Conservation (phyloP, 768 basidiomycete genomes). For the Amanita phalloides region DNA sequence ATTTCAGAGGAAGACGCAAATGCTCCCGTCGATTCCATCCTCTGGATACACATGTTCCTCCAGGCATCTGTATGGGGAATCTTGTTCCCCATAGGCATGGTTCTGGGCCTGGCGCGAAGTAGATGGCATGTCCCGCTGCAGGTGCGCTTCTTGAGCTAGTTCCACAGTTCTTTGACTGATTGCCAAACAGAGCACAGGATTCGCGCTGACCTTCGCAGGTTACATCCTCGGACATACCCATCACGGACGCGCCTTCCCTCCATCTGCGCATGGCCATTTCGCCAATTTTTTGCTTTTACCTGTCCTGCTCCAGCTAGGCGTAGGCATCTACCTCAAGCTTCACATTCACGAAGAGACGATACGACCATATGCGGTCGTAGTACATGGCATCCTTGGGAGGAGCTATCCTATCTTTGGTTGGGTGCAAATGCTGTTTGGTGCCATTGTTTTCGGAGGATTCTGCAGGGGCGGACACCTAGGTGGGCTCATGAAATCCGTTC, state of each 20-base stretch:
- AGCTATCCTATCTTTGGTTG: constrained; percentile 78
- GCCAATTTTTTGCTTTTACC: constrained; percentile 58
- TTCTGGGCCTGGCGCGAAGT: constrained; percentile 64
- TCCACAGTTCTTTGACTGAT: neutral
- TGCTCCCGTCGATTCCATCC: constrained; percentile 63
- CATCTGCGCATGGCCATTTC: constrained; percentile 62
- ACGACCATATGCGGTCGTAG: constrained; percentile 58
- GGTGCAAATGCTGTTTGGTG: constrained; percentile 85
- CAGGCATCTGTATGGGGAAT: constrained; percentile 80
- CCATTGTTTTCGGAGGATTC: constrained; percentile 61
- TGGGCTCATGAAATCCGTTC: constrained; percentile 5
- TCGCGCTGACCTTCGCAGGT: constrained; percentile 60
- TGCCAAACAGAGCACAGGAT: constrained; percentile 42
- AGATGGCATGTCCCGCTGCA: constrained; percentile 90
- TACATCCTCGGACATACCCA: constrained; percentile 85
- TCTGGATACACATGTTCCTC: constrained; percentile 76
- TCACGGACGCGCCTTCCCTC: constrained; percentile 64
- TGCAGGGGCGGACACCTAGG: constrained; percentile 68
- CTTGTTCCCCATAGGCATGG: constrained; percentile 79
- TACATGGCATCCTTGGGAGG: constrained; percentile 77
- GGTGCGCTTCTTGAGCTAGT: constrained; percentile 24
- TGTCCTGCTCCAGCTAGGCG: constrained; percentile 49
- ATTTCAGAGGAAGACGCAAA: constrained; percentile 51
- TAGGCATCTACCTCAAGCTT: constrained; percentile 87
- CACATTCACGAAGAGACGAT: constrained; percentile 75